Conservation (phyloP, 257 asterid genomes). For the Cruciata laevipes region DNA sequence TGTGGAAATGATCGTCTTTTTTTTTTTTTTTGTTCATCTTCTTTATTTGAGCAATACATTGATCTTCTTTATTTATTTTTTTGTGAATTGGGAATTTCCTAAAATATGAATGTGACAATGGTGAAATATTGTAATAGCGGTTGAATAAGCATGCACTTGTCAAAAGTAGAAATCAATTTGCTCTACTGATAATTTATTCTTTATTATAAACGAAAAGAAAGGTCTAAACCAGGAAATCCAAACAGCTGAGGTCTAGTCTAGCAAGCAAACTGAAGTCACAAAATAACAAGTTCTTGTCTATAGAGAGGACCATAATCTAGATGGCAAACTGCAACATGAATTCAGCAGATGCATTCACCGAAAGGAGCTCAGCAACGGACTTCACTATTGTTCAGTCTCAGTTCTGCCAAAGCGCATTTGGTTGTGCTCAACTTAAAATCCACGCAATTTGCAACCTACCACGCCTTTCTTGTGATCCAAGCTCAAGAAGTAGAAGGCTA, state of each 20-base stretch:
- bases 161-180: too few relatives aligned
- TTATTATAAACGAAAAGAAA: background rate
- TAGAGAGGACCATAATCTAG: background rate
- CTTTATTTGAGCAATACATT: too few relatives aligned
- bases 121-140: too few relatives aligned
- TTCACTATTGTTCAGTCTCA: background rate
- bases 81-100: background rate
- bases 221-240: too few relatives aligned
- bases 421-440: background rate
- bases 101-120: too few relatives aligned
- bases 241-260: background rate
- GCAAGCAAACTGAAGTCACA: background rate
- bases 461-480: background rate
- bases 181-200: too few relatives aligned
- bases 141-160: too few relatives aligned
- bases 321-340: background rate
- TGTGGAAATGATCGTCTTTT: background rate
- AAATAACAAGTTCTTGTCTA: background rate
- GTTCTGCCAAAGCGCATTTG: conserved; percentile 3
- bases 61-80: too few relatives aligned
- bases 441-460: too few relatives aligned
- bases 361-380: background rate
- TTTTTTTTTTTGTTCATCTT: background rate
- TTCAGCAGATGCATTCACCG: background rate
- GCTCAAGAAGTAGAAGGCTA: background rate